Base-by-base conservation (phyloP, 2,329 filamentous ascomycete species). In the Periconia sp. region DNA sequence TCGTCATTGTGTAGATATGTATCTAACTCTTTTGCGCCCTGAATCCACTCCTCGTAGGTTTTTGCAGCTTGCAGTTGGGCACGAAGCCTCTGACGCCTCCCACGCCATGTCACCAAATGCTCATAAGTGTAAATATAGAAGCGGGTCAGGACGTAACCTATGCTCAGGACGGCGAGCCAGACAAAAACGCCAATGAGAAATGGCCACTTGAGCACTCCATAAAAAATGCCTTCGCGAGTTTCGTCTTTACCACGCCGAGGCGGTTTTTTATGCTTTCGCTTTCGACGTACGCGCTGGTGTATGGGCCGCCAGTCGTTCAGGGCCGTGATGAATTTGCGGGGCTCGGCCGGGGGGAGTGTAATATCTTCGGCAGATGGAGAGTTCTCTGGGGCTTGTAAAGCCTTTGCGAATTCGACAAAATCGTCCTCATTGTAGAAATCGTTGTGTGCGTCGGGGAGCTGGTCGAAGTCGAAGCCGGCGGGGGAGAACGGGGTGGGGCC, bases 231-330 rank as follows among this genome's bases (percentile, higher is more conserved):
- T 77, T 99, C 94, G 61, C 94, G 82, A 2, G 93, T 97, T 79
- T 99, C 94, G 71, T 99, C 94, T 66, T 86, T 90, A 59, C 77
- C 80, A 50, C 79, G 76, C 40, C 74, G 74, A 57, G 74, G 77
- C 57, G 71, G 65, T 41, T 68, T 62, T 69, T 72, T 58, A 50
- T 57, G 56, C 65, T 74, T 71, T 72, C 77, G 69, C 30, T 65
- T 66, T 55, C 72, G 70, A 53, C 80, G 79, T 19, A 92, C 81
- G 53, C 83, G 86, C 69, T 93, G 85, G 62, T 89, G 87, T 13
- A 97, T 85, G 0, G 94, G 94, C 15, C 90, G 87, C 94, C 94
- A 99, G 78, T 99, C 94, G 72, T 96, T 96, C 69, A 95, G 85
- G 41, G 94, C 93, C 3, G 91, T 90, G 65, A 97, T 91, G 70